Percentiles rank a stretch among this genome's conserved stretches.
These are phyloP conservation scores for Trichoderma cornu-damae DNA, from an alignment of 2,329 filamentous ascomycete genomes.

Conservation along the genomic window DNA sequence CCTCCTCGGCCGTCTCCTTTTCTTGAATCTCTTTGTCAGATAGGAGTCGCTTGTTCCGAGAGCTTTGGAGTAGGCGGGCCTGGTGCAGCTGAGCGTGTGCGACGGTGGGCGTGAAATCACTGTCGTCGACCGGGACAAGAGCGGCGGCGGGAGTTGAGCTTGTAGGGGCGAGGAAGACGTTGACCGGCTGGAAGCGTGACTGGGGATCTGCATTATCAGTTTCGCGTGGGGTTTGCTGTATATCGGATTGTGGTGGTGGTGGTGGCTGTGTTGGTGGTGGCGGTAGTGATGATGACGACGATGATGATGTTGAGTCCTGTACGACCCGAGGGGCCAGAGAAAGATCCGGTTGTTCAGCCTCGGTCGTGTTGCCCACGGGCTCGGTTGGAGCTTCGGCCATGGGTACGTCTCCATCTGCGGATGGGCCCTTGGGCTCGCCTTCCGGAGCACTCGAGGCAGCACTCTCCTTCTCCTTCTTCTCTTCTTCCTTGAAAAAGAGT, in stretches of 20 bases:
- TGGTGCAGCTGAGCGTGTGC: constrained; percentile 73
- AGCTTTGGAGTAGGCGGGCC: constrained; percentile 54
- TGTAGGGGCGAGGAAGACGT: constrained; percentile 72
- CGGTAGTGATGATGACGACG: too few species aligned
- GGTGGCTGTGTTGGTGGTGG: too few species aligned
- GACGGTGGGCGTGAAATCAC: constrained; percentile 71
- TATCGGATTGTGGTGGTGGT: constrained; percentile 17
- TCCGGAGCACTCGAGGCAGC: background rate
- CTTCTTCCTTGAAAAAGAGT: constrained; percentile 61
- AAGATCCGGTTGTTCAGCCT: background rate
- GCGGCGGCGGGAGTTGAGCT: constrained; percentile 72
- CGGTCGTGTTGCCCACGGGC: background rate
- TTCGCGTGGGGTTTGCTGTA: constrained; percentile 21
- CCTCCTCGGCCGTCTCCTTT: constrained; percentile 59
- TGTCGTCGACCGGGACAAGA: constrained; percentile 58
- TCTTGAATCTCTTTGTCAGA: constrained; percentile 78
- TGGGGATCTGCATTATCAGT: constrained; percentile 16
- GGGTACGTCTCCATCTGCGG: constrained; percentile 22
- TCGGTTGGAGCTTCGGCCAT: constrained; percentile 24
- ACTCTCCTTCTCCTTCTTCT: constrained; percentile 23
- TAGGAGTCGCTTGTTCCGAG: constrained; percentile 69
- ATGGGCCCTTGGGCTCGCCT: constrained; percentile 11
- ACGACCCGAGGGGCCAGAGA: constrained; percentile 6
- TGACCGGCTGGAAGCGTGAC: constrained; percentile 49
- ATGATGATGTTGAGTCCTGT: constrained; percentile 21